A percentile compares a stretch with the other conserved stretches of the same genome.
Conservation (phyloP, 23 red algal species). For the Gracilaria caudata region DNA sequence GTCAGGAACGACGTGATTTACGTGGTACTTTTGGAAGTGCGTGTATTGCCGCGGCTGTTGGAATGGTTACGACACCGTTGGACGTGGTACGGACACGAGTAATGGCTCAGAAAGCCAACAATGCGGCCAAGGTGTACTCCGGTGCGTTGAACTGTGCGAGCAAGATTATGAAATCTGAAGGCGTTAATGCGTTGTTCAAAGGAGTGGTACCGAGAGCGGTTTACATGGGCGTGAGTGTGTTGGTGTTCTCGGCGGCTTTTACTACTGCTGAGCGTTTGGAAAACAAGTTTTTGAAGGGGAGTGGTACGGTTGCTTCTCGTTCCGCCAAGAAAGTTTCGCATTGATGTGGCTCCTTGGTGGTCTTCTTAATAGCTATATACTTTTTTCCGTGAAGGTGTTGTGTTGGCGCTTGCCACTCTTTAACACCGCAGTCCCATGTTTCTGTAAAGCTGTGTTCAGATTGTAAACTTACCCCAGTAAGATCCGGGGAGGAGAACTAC, state of each 20-base stretch:
- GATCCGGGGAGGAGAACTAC: too few relatives aligned
- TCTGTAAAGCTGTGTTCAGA: background rate
- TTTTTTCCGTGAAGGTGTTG: conserved; percentile 4
- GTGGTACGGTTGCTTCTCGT: background rate
- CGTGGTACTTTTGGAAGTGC: background rate
- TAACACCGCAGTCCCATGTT: background rate
- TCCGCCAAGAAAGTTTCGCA: background rate
- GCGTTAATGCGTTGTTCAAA: background rate
- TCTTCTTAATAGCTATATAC: background rate
- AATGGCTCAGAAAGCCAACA: conserved; percentile 7
- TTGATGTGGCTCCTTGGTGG: background rate
- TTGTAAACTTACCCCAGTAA: too few relatives aligned
- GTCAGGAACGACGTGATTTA: background rate
- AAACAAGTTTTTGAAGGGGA: background rate
- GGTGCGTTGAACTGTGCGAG: background rate
- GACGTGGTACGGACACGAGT: conserved; percentile 26
- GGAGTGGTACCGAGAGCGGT: conserved; percentile 8
- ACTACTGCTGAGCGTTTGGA: background rate
- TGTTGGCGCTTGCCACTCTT: background rate
- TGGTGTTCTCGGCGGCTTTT: conserved; percentile 9
- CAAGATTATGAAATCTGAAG: background rate
- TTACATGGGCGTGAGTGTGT: conserved; percentile 31
- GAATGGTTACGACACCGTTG: conserved; percentile 11
- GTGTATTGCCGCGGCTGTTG: conserved; percentile 4
- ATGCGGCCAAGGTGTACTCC: background rate